A percentile compares a stretch with the other conserved stretches of the same genome.
These are phyloP conservation scores for Malassezia arunalokei DNA, from an alignment of 1,284 basidiomycete species.

Conservation along the genomic window DNA sequence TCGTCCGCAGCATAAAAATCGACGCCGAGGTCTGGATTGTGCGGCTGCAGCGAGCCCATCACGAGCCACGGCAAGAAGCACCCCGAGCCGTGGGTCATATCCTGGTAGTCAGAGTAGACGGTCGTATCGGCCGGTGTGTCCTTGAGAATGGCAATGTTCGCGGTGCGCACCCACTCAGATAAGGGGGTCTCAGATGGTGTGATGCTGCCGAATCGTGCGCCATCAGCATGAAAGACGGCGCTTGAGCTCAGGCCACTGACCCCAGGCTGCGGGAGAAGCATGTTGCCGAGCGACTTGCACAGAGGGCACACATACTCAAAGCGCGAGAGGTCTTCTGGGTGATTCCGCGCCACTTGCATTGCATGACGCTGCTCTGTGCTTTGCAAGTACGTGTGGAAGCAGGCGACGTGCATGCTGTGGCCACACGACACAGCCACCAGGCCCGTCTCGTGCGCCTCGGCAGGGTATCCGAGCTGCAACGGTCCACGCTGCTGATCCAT, in stretches of 20 bases:
- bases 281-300: constrained; percentile 94
- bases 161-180: constrained; percentile 42
- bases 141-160: constrained; percentile 46
- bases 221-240: not conserved
- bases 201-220: constrained; percentile 5
- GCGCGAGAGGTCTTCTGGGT: constrained; percentile 80
- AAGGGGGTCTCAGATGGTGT: constrained; percentile 22
- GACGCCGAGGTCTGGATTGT: constrained; percentile 1
- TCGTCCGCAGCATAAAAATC: constrained; percentile 6
- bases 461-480: constrained; percentile 22
- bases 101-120: constrained; percentile 19
- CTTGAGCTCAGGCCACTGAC: constrained; percentile 2
- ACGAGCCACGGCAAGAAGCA: constrained; percentile 37
- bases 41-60: constrained; percentile 18
- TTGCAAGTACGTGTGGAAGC: constrained; percentile 78
- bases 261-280: constrained; percentile 67
- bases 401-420: constrained; percentile 93
- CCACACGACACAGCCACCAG: constrained; percentile 80
- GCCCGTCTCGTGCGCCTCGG: constrained; percentile 50
- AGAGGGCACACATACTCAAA: constrained; percentile 94
- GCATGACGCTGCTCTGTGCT: constrained; percentile 80
- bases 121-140: constrained; percentile 16
- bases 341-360: constrained; percentile 77
- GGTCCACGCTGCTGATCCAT: not conserved
- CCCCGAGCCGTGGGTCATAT: constrained; percentile 38